These are phyloP conservation scores for Dicorynia guianensis DNA, from an alignment of 306 rosid species.

Conservation along the genomic window DNA sequence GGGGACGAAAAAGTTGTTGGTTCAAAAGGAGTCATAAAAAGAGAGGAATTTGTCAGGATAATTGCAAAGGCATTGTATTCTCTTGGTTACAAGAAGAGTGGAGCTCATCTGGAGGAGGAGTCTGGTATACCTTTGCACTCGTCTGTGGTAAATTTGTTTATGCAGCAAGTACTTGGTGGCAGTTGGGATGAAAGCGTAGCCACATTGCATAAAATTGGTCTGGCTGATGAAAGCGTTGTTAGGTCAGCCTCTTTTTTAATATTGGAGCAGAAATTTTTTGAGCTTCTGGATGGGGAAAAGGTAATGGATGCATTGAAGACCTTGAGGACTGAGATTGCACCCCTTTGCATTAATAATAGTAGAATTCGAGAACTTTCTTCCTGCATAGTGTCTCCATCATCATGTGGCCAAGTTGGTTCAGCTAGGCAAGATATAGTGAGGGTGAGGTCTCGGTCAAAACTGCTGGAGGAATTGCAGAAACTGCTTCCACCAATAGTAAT, in stretches of 20 bases:
- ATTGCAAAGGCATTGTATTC: slow-evolving; percentile 92
- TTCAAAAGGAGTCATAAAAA: slow-evolving; percentile 84
- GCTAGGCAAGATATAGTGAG: slow-evolving; percentile 47
- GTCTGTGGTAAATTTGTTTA: slow-evolving; percentile 66
- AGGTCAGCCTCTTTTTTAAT: slow-evolving; percentile 80
- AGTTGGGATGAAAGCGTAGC: slow-evolving; percentile 82
- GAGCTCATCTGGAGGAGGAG: slow-evolving; percentile 89
- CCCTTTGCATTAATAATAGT: slow-evolving; percentile 60
- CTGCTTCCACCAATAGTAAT: slow-evolving; percentile 87
- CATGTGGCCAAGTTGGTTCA: slow-evolving; percentile 38
- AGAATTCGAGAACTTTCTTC: slow-evolving; percentile 88
- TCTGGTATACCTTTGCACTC: slow-evolving; percentile 90
- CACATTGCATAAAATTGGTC: slow-evolving; percentile 75
- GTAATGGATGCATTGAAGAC: slow-evolving; percentile 86
- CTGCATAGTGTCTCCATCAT: slow-evolving; percentile 69
- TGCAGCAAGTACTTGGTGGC: slow-evolving; percentile 85
- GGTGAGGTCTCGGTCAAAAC: slow-evolving; percentile 72
- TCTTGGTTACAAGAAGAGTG: slow-evolving; percentile 86
- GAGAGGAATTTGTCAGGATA: slow-evolving; percentile 91
- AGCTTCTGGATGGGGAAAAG: slow-evolving; percentile 70
- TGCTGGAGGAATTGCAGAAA: slow-evolving; percentile 87
- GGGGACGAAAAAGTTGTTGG: slow-evolving; percentile 92
- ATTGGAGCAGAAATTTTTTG: slow-evolving; percentile 88
- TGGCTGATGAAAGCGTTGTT: slow-evolving; percentile 62
- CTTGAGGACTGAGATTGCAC: slow-evolving; percentile 84